Base-by-base conservation (phyloP, 2,329 filamentous ascomycete genomes). In the Akanthomyces muscarius region DNA sequence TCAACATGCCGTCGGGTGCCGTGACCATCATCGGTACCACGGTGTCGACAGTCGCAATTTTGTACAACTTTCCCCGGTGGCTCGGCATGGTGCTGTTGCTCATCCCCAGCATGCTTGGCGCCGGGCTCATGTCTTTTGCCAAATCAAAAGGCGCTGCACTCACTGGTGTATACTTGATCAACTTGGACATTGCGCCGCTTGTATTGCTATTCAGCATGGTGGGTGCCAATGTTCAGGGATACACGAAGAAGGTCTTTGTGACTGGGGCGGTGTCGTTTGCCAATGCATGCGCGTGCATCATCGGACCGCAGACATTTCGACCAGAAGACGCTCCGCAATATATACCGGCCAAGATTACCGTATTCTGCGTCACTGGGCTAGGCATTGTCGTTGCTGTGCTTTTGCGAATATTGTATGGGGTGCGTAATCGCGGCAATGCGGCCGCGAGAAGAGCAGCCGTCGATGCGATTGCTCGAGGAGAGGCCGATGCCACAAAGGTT, bases 261-360 rank as follows among this genome's bases (percentile, higher is more conserved):
- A 76, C 78, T 8, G 79, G 80, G n/a, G 70, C 81, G 50, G 75
- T 84, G 65, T 79, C 78, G 52, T 78, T 79, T 25, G 77, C 77
- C 18, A 84, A 83, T 69, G 80, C 80, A 0, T 70, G 83, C 5
- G 82, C 80, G 16, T 85, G 83, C 69, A 81, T 85, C 63, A 84
- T 85, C 64, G 82, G 83, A 0, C 83, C 83, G 1, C 80, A 84
- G 69, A 84, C 82, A 1, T 85, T 86, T 72, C 80, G 80, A 66
- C 75, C 75, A 2, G 73, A 74, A 44, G 81, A 86, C 64, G 80
- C 78, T 0, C 83, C 83, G 1, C 73, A 80, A 2, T 85, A 81
- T 66, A 76, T 78, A 6, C 82, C 81, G 0, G 83, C 82, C 11
- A 83, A 85, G 68, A 77, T 85, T 23, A 78, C 81, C 18, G 80